These are phyloP conservation scores for Fusarium buharicum DNA, from an alignment of 2,329 filamentous ascomycete species.

Conservation along the genomic window DNA sequence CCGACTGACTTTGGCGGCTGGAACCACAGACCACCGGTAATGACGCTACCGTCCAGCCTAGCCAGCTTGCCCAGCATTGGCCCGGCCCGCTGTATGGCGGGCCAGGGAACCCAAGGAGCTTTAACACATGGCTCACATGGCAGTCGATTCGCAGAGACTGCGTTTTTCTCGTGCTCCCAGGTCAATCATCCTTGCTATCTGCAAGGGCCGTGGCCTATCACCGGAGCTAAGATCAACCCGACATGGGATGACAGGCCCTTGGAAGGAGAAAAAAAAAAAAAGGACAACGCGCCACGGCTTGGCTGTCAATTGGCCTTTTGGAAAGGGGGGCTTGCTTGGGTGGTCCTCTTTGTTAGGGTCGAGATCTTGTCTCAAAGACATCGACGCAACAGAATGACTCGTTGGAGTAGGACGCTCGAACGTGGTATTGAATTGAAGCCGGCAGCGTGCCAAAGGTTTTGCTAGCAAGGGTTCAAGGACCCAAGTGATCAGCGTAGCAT, in stretches of 20 bases:
- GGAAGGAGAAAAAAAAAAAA: conserved; percentile 4
- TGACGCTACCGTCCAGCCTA: conserved; percentile 41
- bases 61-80: conserved; percentile 36
- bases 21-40: conserved; percentile 17
- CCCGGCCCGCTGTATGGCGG: conserved; percentile 29
- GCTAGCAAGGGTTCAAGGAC: conserved; percentile 13
- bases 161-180: conserved; percentile 27
- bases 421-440: background rate
- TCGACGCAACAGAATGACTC: conserved; percentile 2
- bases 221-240: conserved; percentile 28
- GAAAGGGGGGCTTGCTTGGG: conserved; percentile 30
- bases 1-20: conserved; percentile 34
- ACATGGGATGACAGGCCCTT: conserved; percentile 36
- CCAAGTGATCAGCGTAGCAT: conserved; percentile 20
- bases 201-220: conserved; percentile 47
- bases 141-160: conserved; percentile 20
- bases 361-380: conserved; percentile 24
- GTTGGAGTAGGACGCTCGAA: background rate
- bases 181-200: conserved; percentile 42
- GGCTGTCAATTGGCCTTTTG: conserved; percentile 32
- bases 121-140: conserved; percentile 36
- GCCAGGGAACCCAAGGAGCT: conserved; percentile 29
- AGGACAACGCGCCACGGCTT: conserved; percentile 33
- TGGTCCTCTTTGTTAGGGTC: conserved; percentile 26
- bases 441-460: conserved; percentile 3